A percentile compares a stretch with the other conserved stretches of the same genome.
Evolutionary conservation across 192 early-diverging fungal genomes (phyloP).

Genomic region (Jimgerdemannia flammicorona): DNA sequence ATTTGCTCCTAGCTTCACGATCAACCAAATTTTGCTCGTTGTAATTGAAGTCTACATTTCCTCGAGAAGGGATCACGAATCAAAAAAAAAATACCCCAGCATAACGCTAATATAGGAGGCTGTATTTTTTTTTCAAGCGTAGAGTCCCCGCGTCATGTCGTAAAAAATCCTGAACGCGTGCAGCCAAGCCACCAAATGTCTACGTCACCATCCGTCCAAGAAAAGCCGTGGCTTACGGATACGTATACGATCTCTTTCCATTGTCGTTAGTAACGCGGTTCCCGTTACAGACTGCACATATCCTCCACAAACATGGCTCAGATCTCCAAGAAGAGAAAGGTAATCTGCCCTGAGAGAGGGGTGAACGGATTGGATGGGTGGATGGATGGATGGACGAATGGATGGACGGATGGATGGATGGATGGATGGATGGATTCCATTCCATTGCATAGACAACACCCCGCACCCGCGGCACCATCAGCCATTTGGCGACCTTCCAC

Average conservation of each 20-base stretch:
- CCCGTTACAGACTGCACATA: not conserved
- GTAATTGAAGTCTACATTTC: too few species aligned
- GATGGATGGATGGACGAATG: not conserved
- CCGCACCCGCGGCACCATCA: not conserved
- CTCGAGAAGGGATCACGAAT: too few species aligned
- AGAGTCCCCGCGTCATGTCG: too few species aligned
- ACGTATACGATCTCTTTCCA: not conserved
- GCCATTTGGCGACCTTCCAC: not conserved
- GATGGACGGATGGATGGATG: not conserved
- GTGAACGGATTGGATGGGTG: not conserved
- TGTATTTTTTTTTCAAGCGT: too few species aligned
- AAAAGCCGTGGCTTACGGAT: not conserved
- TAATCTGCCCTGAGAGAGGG: constrained; percentile 19
- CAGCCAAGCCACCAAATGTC: too few species aligned
- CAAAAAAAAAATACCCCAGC: too few species aligned
- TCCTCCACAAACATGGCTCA: constrained; percentile 37
- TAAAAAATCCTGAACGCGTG: too few species aligned
- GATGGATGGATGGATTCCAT: too few species aligned
- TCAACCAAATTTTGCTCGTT: too few species aligned
- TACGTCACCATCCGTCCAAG: not conserved
- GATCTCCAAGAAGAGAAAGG: constrained; percentile 76
- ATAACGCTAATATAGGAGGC: too few species aligned
- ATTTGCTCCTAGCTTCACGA: too few species aligned
- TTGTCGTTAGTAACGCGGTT: not conserved
- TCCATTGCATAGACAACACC: not conserved